A percentile compares a stretch with the other conserved stretches of the same genome.
Conservation (phyloP, 805 yeast genomes). For the Cyberlindnera maritima region DNA sequence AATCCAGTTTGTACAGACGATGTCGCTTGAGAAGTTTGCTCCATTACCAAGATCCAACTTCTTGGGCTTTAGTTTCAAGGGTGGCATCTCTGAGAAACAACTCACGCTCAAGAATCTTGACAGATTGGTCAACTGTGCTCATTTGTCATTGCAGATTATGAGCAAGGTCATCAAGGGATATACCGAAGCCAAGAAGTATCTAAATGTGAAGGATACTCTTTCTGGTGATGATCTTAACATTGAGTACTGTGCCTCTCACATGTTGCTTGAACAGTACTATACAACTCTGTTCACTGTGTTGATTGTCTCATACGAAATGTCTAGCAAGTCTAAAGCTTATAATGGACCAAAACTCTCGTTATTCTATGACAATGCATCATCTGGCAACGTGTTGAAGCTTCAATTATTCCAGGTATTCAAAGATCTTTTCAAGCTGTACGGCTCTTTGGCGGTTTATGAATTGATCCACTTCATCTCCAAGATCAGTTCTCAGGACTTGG, state of each 20-base stretch:
- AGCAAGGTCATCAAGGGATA: conserved; percentile 10
- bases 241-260: conserved; percentile 13
- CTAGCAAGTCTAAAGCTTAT: conserved; percentile 18
- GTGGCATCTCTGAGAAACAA: conserved; percentile 9
- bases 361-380: conserved; percentile 17
- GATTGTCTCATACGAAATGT: conserved; percentile 17
- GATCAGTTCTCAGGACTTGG: conserved; percentile 33
- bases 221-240: conserved; percentile 6
- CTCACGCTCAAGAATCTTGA: conserved; percentile 16
- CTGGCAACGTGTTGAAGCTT: conserved; percentile 22
- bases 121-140: conserved; percentile 15
- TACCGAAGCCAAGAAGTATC: not conserved
- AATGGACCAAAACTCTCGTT: conserved; percentile 4
- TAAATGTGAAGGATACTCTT: conserved; percentile 9
- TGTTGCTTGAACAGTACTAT: conserved; percentile 17
- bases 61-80: conserved; percentile 13
- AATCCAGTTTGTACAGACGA: conserved; percentile 4
- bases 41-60: conserved; percentile 28
- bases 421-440: conserved; percentile 34
- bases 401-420: conserved; percentile 31
- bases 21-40: conserved; percentile 21
- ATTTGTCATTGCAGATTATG: conserved; percentile 10
- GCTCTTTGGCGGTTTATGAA: conserved; percentile 34
- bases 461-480: conserved; percentile 33
- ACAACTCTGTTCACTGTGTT: conserved; percentile 14